phyloP scores from a whole-genome alignment of 1,139 yeast genomes.

The Torulaspora globosa region DNA sequence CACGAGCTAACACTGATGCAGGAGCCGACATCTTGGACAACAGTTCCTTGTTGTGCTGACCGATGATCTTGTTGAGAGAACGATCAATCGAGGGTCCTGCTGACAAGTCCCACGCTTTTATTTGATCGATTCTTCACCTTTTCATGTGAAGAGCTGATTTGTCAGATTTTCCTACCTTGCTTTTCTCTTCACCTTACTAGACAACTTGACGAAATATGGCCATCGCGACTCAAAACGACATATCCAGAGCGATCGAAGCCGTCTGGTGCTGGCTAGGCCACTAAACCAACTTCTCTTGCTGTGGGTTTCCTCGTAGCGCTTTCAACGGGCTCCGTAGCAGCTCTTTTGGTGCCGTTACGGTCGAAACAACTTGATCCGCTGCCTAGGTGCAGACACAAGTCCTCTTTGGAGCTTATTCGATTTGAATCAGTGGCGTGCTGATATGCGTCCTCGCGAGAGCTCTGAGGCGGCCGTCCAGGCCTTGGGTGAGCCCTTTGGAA shows the following conservation, averaged over 20 bases:
- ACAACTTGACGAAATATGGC: neutral
- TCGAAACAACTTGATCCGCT: neutral
- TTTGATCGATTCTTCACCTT: neutral
- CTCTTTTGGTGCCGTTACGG: neutral
- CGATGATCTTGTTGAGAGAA: neutral
- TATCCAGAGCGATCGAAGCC: neutral
- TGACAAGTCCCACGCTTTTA: neutral
- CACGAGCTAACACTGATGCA: conserved; percentile 25
- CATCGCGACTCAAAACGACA: neutral
- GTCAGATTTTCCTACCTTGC: conserved; percentile 8
- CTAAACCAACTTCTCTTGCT: neutral
- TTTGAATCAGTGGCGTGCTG: too few relatives aligned
- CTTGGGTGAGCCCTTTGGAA: too few relatives aligned
- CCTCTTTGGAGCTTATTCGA: too few relatives aligned
- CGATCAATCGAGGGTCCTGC: neutral
- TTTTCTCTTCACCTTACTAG: neutral
- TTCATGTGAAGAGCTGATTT: neutral
- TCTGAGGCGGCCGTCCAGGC: too few relatives aligned
- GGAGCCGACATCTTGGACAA: conserved; percentile 22
- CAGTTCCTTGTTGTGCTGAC: conserved; percentile 2
- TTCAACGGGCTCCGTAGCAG: neutral
- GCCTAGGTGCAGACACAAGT: too few relatives aligned
- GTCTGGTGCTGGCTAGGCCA: neutral
- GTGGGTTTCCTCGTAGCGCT: too few relatives aligned
- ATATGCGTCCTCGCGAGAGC: too few relatives aligned